Evolutionary conservation across 2,329 filamentous ascomycete species (phyloP), one percentile per base, ranked within the genome.

Genomic region (Monosporascus sp.): DNA sequence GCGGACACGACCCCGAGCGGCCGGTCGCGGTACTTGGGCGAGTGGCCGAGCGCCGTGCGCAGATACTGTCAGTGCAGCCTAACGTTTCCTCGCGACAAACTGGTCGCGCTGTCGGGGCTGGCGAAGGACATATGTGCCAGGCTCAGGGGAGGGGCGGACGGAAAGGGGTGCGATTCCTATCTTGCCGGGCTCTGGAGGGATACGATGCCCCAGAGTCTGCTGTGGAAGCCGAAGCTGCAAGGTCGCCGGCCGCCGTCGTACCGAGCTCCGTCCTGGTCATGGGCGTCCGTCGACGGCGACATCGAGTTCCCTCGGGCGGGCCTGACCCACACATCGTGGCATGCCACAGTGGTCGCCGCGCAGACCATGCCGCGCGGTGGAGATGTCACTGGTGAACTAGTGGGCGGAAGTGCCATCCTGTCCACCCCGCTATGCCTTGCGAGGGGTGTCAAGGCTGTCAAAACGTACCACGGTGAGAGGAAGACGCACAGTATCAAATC

Each of bases 21-120:
- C 22, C 22, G 22, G 22, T 24, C 22, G 22, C 22, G 22, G 22
- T 24, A 24, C 22, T 20, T 24, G 7, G 38, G 37, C 14, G 15
- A 39, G 15, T 50, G 49, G 49, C 36, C 14, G 5, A 18, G 22
- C 7, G 35, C 36, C 8, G 48, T 58, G 8, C 9, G 50, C 3
- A 39, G 36, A 1, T 62, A 60, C 14, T 55, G 43, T 15, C 2
- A 39, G 5, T 56, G 54, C 48, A 52, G 45, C 7, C 27, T 62
- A 15, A 54, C 55, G 0, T 54, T 53, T 15, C 9, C 58, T 2
- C 31, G 20, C 11, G 58, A 62, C 44, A 62, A 62, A 41, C 55
- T 60, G 5, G 51, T 62, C 14, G 60, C 60, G 1, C 20, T 62
- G 11, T 59, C 58, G 2, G 60, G 60, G 3, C 37, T 62, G 5